A percentile compares a stretch with the other conserved stretches of the same genome.
Conservation (phyloP, 306 rosid species). For the Luffa aegyptiaca region DNA sequence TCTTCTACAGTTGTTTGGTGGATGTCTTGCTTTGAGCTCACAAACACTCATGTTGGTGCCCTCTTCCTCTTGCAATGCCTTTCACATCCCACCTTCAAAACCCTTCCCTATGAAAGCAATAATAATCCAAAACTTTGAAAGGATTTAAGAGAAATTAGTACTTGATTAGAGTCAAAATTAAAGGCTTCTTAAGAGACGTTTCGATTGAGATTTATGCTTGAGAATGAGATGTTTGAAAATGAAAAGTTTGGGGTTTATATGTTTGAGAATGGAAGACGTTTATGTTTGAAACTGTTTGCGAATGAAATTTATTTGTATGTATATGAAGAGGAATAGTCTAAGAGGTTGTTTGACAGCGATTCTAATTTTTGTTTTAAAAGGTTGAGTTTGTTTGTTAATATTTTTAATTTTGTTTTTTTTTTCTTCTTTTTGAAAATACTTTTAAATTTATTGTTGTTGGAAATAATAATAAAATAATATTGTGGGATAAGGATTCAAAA, state of each 20-base stretch:
- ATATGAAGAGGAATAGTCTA: not conserved
- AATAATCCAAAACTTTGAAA: too few species aligned
- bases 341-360: not conserved
- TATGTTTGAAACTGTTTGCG: not conserved
- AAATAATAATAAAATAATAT: not conserved
- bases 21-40: constrained; percentile 12
- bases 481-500: not conserved
- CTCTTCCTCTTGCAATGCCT: not conserved
- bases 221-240: not conserved
- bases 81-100: not conserved
- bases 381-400: not conserved
- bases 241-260: not conserved
- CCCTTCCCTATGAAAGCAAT: not conserved
- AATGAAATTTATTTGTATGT: not conserved
- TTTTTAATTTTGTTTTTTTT: too few species aligned
- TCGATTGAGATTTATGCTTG: not conserved
- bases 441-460: not conserved
- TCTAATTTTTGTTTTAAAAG: not conserved
- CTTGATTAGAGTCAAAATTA: not conserved
- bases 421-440: not conserved
- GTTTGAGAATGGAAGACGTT: not conserved
- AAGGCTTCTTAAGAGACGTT: not conserved
- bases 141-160: not conserved
- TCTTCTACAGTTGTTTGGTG: constrained; percentile 9
- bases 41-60: constrained; percentile 6